Percentiles rank a stretch among this genome's conserved stretches.
Conservation (phyloP, 257 asterid species). For the Catharanthus roseus region DNA sequence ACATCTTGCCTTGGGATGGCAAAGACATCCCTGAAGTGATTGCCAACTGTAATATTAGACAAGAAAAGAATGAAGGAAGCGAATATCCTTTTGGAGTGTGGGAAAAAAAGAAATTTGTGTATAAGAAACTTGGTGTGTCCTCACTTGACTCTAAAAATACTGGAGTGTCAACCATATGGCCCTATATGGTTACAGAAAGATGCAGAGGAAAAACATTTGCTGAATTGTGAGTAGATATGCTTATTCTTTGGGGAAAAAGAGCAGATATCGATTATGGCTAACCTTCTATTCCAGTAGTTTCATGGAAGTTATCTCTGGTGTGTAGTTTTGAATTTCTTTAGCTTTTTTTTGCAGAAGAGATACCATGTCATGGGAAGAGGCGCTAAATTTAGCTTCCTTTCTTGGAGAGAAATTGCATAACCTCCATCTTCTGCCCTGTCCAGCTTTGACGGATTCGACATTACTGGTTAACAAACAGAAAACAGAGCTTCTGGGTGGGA, state of each 20-base stretch:
- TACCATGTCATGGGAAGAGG: conserved; percentile 54
- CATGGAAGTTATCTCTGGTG: conserved; percentile 11
- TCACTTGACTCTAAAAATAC: conserved; percentile 33
- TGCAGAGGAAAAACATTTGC: conserved; percentile 86
- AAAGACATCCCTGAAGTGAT: conserved; percentile 59
- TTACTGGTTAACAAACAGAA: conserved; percentile 28
- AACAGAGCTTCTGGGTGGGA: conserved; percentile 28
- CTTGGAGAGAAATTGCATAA: conserved; percentile 82
- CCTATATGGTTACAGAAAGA: conserved; percentile 76
- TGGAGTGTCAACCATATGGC: conserved; percentile 55
- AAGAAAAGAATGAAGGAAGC: conserved; percentile 31
- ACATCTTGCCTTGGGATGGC: conserved; percentile 77
- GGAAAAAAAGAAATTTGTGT: conserved; percentile 63
- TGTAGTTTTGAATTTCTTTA: conserved; percentile 13
- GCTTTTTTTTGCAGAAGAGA: conserved; percentile 66
- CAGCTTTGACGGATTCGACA: conserved; percentile 32
- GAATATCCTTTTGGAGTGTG: conserved; percentile 86
- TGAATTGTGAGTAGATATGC: conserved; percentile 57
- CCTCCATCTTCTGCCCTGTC: conserved; percentile 71
- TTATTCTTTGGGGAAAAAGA: conserved; percentile 1
- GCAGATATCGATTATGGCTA: background rate
- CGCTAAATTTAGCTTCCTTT: conserved; percentile 65
- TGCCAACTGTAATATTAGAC: conserved; percentile 33
- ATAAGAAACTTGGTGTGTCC: conserved; percentile 46
- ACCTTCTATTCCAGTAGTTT: background rate